Conservation (phyloP, 306 rosid species). For the Carpinus viminea region DNA sequence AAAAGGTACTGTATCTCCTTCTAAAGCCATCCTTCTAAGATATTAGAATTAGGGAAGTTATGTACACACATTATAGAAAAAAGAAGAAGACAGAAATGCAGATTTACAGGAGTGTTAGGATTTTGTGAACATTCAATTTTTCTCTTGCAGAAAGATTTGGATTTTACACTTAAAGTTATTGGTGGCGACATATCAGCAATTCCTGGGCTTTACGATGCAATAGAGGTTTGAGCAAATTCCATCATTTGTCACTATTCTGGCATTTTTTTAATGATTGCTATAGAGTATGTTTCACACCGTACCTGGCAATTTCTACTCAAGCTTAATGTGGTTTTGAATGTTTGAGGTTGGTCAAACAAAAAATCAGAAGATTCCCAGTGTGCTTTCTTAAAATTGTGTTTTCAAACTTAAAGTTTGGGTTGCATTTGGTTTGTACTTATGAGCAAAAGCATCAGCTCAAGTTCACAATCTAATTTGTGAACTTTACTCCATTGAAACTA, state of each 20-base stretch:
- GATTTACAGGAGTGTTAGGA: conserved; percentile 1
- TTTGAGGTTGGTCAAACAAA: background rate
- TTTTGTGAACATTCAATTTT: conserved; percentile 24
- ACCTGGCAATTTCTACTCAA: background rate
- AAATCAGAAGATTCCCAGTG: background rate
- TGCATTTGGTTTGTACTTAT: background rate
- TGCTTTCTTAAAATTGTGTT: background rate
- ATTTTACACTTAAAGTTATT: conserved; percentile 79
- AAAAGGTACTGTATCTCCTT: conserved; percentile 61
- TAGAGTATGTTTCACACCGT: background rate
- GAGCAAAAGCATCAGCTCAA: background rate
- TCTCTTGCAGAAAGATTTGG: conserved; percentile 78
- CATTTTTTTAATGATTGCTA: conserved; percentile 13
- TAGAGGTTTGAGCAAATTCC: conserved; percentile 68
- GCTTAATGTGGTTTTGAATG: background rate
- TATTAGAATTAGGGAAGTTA: conserved; percentile 3
- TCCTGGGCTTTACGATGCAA: conserved; percentile 74
- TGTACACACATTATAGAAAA: background rate
- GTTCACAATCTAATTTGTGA: background rate
- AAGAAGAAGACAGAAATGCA: background rate
- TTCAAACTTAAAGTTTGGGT: background rate
- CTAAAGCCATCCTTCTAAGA: conserved; percentile 14
- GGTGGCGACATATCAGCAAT: conserved; percentile 91
- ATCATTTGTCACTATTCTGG: conserved; percentile 17
- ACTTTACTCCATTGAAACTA: background rate